Base-by-base conservation (phyloP, 768 basidiomycete species). In the Amanita muscaria region DNA sequence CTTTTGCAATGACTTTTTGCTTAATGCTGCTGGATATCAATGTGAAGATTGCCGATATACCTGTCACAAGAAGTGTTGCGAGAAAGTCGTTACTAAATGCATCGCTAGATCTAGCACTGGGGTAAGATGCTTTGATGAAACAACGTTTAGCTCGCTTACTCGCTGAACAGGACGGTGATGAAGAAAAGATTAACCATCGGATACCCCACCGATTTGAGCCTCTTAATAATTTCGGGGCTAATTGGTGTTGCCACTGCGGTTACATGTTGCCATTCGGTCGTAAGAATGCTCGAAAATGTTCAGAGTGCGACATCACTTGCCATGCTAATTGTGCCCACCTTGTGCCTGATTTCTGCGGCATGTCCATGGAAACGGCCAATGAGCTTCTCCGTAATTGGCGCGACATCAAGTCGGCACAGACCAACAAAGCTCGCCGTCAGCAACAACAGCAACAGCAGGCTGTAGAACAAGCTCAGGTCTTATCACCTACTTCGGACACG, bases 161-260 rank as follows among this genome's bases (percentile, higher is more conserved):
- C 36, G 41, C 36, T 46, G 44, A 27, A 18, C 51, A 94, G 91
- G 88, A 97, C 53, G 88, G 81, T 40, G 96, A 99, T 63, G 94
- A 87, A 63, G 94, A 98, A 64, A 94, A 96, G 67, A 92, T 98
- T 62, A 98, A 99, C 56, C 96, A 99, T 65, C 87, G 96, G 42
- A 98, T 99, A 55, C 96, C 96, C 42, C 96, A 99, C 64, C 84
- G 96, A 16, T 99, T 99, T 68, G 90, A 93, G 55, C 83, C 93
- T 14, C 79, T 96, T 56, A 97, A 92, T 49, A 98, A 96, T 64
- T 83, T 98, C 45, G 88, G 91, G 34, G 89, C 96, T 14, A 97
- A 94, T 58, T 99, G 96, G 96, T 99, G 96, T 64, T 99, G 96
- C 61, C 96, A 99, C 62, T 99, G 96, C 61, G 96, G 96, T 51